Evolutionary conservation across 108 stramenopile species (phyloP).

Genomic region (Nitzschia sp.): DNA sequence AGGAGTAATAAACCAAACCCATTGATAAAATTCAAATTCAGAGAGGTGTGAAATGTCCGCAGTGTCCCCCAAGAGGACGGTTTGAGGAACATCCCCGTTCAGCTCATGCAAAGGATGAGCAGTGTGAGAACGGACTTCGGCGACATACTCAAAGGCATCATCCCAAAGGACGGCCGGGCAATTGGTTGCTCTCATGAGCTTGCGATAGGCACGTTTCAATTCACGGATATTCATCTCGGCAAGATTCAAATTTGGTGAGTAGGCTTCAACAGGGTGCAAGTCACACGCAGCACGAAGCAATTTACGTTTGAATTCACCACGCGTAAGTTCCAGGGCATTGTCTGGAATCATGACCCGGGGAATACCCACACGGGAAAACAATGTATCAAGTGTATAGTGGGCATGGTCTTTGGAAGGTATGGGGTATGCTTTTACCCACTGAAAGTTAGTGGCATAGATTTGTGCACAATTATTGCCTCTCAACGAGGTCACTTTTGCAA

Average conservation of each 20-base stretch:
- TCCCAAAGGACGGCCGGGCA: slow-evolving; percentile 24
- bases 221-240: background rate
- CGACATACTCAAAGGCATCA: slow-evolving; percentile 22
- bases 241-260: background rate
- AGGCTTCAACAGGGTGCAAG: slow-evolving; percentile 22
- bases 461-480: slow-evolving; percentile 30
- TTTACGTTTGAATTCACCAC: slow-evolving; percentile 32
- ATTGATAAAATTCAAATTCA: slow-evolving; percentile 45
- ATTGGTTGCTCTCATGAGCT: background rate
- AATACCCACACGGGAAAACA: slow-evolving; percentile 37
- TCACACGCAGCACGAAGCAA: slow-evolving; percentile 10
- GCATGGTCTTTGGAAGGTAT: slow-evolving; percentile 28
- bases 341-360: slow-evolving; percentile 36
- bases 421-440: slow-evolving; percentile 25
- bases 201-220: background rate
- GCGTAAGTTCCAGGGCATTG: slow-evolving; percentile 28
- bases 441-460: slow-evolving; percentile 22
- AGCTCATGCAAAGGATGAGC: background rate
- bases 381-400: slow-evolving; percentile 22
- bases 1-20: slow-evolving; percentile 21
- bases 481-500: background rate
- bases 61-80: slow-evolving; percentile 23
- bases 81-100: background rate
- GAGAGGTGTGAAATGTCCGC: slow-evolving; percentile 43
- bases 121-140: slow-evolving; percentile 28